Conservation (phyloP, 2,329 filamentous ascomycete genomes). For the Botrytis medusae region DNA sequence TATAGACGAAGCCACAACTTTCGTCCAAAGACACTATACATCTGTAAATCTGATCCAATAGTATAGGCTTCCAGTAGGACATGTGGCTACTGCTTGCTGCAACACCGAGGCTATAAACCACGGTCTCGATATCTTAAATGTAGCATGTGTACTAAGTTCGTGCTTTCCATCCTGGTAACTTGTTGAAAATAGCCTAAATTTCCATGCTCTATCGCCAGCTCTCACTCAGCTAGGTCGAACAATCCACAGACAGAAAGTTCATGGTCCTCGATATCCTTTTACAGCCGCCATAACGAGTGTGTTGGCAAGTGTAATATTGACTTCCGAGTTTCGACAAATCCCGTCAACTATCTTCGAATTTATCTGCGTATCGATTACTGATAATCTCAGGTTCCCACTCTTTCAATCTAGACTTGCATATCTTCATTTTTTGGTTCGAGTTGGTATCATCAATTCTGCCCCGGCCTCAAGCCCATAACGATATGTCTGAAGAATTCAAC, state of each 20-base stretch:
- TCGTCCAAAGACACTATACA: conserved; percentile 10
- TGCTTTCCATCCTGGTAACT: background rate
- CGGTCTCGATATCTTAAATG: conserved; percentile 10
- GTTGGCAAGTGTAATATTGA: conserved; percentile 20
- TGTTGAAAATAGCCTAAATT: background rate
- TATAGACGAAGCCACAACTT: conserved; percentile 1
- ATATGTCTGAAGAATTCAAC: conserved; percentile 21
- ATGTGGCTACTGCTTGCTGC: background rate
- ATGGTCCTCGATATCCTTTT: background rate
- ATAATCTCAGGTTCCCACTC: conserved; percentile 5
- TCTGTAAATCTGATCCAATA: conserved; percentile 9
- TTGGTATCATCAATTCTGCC: background rate
- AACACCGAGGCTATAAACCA: background rate
- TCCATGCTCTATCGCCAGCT: background rate
- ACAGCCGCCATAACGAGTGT: background rate
- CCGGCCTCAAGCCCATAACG: background rate
- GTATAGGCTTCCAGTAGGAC: conserved; percentile 7
- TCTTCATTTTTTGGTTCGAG: background rate
- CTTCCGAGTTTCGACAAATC: background rate
- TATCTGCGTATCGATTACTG: background rate
- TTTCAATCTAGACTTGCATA: background rate
- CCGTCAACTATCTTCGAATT: background rate
- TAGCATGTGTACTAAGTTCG: background rate
- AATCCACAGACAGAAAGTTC: background rate
- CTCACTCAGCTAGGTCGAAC: conserved; percentile 4